Evolutionary conservation across 768 basidiomycete species (phyloP).

Genomic region (Myochromella boudieri): DNA sequence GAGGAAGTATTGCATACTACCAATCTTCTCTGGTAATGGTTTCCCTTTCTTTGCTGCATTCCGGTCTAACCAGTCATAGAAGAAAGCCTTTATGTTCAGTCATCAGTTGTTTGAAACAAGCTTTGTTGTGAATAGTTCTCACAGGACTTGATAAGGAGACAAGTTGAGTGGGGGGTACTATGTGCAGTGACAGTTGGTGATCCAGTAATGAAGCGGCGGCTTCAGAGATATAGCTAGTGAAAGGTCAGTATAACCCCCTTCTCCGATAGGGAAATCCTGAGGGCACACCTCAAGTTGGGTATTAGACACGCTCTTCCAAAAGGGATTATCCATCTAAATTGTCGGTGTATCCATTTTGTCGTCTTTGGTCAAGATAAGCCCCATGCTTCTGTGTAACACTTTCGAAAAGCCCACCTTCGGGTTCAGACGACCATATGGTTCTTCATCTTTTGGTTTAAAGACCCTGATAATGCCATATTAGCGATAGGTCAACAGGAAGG

Average conservation of each 20-base stretch:
- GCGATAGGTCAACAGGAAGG: not conserved
- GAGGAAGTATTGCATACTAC: slow-evolving; percentile 87
- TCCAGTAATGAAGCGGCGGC: slow-evolving; percentile 88
- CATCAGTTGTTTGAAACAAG: not conserved
- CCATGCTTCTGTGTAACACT: not conserved
- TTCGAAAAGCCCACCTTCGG: slow-evolving; percentile 59
- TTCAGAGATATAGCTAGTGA: slow-evolving; percentile 77
- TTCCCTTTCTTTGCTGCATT: slow-evolving; percentile 83
- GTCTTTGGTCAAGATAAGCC: slow-evolving; percentile 46
- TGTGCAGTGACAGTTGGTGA: slow-evolving; percentile 66
- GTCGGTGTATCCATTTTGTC: slow-evolving; percentile 87
- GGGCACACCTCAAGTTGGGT: slow-evolving; percentile 81
- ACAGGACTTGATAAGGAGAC: slow-evolving; percentile 80
- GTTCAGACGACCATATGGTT: slow-evolving; percentile 85
- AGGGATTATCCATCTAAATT: slow-evolving; percentile 87
- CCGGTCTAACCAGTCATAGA: slow-evolving; percentile 90
- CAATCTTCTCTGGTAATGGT: slow-evolving; percentile 82
- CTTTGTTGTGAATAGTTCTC: slow-evolving; percentile 21
- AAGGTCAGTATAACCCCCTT: not conserved
- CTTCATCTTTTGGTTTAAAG: slow-evolving; percentile 91
- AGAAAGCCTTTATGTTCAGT: slow-evolving; percentile 63
- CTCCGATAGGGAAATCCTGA: slow-evolving; percentile 4
- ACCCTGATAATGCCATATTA: slow-evolving; percentile 47
- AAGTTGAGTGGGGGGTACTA: slow-evolving; percentile 85
- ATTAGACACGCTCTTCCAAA: slow-evolving; percentile 89